These are phyloP conservation scores for Nicotiana obtusifolia DNA, from an alignment of 257 asterid genomes.

Conservation along the genomic window DNA sequence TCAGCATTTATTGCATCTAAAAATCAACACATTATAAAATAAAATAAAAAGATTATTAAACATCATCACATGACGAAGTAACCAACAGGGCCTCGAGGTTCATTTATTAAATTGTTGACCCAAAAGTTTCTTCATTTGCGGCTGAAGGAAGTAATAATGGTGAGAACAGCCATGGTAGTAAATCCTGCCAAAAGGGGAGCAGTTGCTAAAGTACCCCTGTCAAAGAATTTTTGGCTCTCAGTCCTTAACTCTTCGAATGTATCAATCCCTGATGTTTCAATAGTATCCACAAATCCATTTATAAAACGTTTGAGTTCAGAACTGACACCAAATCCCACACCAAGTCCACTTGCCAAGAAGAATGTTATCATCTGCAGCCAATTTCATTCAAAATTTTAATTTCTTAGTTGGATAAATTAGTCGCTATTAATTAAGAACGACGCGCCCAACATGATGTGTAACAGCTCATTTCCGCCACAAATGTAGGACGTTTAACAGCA, in stretches of 20 bases:
- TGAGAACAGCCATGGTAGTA: conserved; percentile 34
- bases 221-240: conserved; percentile 22
- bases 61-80: neutral
- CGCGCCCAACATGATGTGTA: no score
- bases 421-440: no score
- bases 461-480: no score
- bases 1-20: neutral
- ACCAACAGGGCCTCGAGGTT: neutral
- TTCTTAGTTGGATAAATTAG: no score
- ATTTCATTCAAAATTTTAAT: neutral
- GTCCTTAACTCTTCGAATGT: conserved; percentile 3
- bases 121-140: neutral
- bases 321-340: conserved; percentile 53
- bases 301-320: conserved; percentile 27
- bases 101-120: neutral
- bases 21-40: neutral
- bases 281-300: neutral
- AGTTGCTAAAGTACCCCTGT: conserved; percentile 36
- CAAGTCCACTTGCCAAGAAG: conserved; percentile 56
- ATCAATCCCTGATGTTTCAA: neutral
- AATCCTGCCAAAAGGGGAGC: conserved; percentile 36
- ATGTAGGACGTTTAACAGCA: no score
- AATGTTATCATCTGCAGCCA: conserved; percentile 30
- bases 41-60: no score
- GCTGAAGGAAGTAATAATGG: conserved; percentile 29